Conservation (phyloP, 164 flowering plant genomes). For the Sextonia rubra region DNA sequence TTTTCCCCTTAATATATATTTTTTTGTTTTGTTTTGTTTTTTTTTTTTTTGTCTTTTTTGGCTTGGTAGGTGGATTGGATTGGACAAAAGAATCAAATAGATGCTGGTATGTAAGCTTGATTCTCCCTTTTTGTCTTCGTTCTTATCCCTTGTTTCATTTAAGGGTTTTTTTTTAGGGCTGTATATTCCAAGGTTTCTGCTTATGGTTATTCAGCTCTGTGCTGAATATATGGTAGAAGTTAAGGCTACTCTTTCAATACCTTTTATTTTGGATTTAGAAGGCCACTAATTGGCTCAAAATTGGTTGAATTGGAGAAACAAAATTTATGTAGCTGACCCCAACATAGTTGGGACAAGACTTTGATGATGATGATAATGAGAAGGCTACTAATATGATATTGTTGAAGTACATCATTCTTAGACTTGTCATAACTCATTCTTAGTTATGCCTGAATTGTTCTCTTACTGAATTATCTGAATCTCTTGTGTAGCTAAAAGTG, state of each 20-base stretch:
- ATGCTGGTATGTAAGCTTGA: constrained; percentile 57
- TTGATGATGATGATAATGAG: too few species aligned
- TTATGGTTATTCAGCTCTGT: not conserved
- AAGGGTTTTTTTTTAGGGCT: not conserved
- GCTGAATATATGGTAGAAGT: not conserved
- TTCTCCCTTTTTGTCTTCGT: not conserved
- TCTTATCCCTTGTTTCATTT: not conserved
- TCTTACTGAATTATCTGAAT: constrained; percentile 4
- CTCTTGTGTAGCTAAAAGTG: constrained; percentile 67
- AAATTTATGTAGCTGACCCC: too few species aligned
- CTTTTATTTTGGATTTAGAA: not conserved
- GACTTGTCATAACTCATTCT: not conserved
- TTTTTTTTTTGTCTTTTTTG: not conserved
- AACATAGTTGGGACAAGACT: too few species aligned
- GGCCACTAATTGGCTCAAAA: too few species aligned
- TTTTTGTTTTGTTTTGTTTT: not conserved
- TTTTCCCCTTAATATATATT: too few species aligned
- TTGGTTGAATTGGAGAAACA: too few species aligned
- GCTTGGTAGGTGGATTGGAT: constrained; percentile 86
- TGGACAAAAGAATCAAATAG: constrained; percentile 97
- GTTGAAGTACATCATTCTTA: not conserved
- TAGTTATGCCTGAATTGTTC: not conserved
- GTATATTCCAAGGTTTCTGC: not conserved
- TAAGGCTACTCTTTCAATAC: not conserved
- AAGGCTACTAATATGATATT: not conserved